Base-by-base conservation (phyloP, 1,139 yeast genomes). In the Lodderomyces elongisporus region DNA sequence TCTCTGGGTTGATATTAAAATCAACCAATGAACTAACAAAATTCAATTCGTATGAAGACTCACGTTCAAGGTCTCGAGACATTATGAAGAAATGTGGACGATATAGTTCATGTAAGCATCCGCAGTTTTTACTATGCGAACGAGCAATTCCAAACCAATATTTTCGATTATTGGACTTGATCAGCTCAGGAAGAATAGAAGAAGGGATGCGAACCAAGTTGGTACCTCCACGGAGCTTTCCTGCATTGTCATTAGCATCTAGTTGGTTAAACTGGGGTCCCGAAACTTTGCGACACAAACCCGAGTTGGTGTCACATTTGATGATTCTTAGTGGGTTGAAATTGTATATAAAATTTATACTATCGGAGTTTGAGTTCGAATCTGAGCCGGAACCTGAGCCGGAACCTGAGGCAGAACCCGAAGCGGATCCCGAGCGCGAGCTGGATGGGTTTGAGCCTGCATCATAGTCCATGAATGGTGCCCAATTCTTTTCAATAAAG, bases 401-500 rank as follows among this genome's bases (percentile, higher is more conserved):
- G n/a, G n/a, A n/a, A n/a, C n/a, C n/a, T n/a, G n/a, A n/a, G n/a
- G n/a, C n/a, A n/a, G n/a, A n/a, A n/a, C n/a, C n/a, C n/a, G n/a
- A n/a, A n/a, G n/a, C n/a, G n/a, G n/a, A n/a, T n/a, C n/a, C n/a
- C n/a, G n/a, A n/a, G n/a, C n/a, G n/a, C n/a, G n/a, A n/a, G n/a
- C n/a, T n/a, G n/a, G n/a, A n/a, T n/a, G n/a, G n/a, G n/a, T n/a
- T n/a, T n/a, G n/a, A n/a, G 22, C 22, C 22, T 10, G 9, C 7
- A 20, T 20, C 22, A 10, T 20, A 10, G 40, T 60, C 57, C 10
- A 61, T 41, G 35, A 66, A 53, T 2, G 74, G 73, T 1, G 68
- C 63, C 74, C 74, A 66, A 44, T 67, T 67, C 42, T 66, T 66
- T 39, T 66, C 68, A 12, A 26, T 31, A 13, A 18, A 18, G 9